Evolutionary conservation across 805 yeast species (phyloP).

Genomic region (Cyberlindnera xylosilytica): DNA sequence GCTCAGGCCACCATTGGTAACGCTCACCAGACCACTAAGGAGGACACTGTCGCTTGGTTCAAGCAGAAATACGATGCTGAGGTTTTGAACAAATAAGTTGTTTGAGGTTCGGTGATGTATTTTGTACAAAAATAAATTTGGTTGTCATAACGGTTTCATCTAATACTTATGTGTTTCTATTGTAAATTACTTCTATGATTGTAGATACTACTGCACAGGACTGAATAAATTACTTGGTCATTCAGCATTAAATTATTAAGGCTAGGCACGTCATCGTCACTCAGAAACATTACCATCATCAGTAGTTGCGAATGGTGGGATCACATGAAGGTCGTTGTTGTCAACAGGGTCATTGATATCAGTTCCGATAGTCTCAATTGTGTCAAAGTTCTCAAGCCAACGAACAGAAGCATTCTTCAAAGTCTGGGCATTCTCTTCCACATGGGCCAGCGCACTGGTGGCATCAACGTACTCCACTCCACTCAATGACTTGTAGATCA

Average conservation of each 20-base stretch:
- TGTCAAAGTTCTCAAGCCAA: slow-evolving; percentile 39
- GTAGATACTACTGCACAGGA: too few relatives aligned
- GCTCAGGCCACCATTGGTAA: slow-evolving; percentile 84
- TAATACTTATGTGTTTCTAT: slow-evolving; percentile 1
- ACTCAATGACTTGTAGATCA: slow-evolving; percentile 55
- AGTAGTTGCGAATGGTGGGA: slow-evolving; percentile 26
- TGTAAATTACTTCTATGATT: background rate
- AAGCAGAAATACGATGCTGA: slow-evolving; percentile 99
- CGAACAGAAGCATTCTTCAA: slow-evolving; percentile 28
- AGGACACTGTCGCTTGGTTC: slow-evolving; percentile 97
- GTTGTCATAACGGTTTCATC: slow-evolving; percentile 16
- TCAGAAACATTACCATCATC: slow-evolving; percentile 29
- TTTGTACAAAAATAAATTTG: slow-evolving; percentile 19
- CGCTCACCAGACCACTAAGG: slow-evolving; percentile 87
- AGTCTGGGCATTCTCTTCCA: slow-evolving; percentile 20
- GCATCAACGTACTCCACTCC: slow-evolving; percentile 34
- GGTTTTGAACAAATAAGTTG: slow-evolving; percentile 76
- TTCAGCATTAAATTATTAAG: slow-evolving; percentile 8
- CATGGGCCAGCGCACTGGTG: slow-evolving; percentile 20
- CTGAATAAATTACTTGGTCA: slow-evolving; percentile 2
- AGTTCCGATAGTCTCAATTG: slow-evolving; percentile 19
- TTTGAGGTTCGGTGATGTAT: slow-evolving; percentile 17
- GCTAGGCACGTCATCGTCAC: slow-evolving; percentile 5
- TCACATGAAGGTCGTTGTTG: slow-evolving; percentile 18
- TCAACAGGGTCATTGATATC: slow-evolving; percentile 20